Conservation (phyloP, 106 monocot species). For the Cymbidium sinense region DNA sequence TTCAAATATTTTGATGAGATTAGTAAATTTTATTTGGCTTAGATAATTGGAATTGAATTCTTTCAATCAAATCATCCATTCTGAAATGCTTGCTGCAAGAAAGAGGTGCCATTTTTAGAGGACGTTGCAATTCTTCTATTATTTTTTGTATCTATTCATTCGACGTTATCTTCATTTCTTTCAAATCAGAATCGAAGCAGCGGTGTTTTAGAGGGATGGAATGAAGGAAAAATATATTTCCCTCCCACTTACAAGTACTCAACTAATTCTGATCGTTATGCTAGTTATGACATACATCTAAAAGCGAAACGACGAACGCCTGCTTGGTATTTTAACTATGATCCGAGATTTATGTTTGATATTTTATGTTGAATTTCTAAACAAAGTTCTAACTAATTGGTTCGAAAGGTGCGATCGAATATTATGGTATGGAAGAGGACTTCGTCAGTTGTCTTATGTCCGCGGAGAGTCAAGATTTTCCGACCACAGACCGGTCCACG, state of each 20-base stretch:
- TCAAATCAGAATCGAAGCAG: conserved; percentile 51
- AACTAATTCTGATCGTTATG: conserved; percentile 51
- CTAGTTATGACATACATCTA: conserved; percentile 45
- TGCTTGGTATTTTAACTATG: conserved; percentile 32
- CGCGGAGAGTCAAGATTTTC: conserved; percentile 64
- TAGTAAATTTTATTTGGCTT: too few relatives aligned
- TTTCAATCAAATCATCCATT: too few relatives aligned
- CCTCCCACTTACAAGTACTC: conserved; percentile 72
- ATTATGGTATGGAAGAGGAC: conserved; percentile 62
- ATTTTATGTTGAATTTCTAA: conserved; percentile 13
- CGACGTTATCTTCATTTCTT: not conserved
- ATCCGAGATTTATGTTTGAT: too few relatives aligned
- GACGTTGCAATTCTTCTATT: conserved; percentile 10
- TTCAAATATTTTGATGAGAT: too few relatives aligned
- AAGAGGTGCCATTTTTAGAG: conserved; percentile 42
- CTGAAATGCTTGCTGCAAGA: conserved; percentile 18
- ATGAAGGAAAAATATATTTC: conserved; percentile 58
- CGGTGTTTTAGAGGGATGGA: conserved; percentile 47
- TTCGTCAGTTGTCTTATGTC: conserved; percentile 51
- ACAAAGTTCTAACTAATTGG: conserved; percentile 18
- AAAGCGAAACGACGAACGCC: conserved; percentile 58
- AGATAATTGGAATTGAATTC: too few relatives aligned
- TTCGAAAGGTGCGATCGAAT: conserved; percentile 66
- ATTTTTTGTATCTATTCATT: not conserved
- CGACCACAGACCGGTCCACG: conserved; percentile 65